These are phyloP conservation scores for Patellifolia procumbens DNA, from an alignment of 179 eudicot genomes.

Conservation along the genomic window DNA sequence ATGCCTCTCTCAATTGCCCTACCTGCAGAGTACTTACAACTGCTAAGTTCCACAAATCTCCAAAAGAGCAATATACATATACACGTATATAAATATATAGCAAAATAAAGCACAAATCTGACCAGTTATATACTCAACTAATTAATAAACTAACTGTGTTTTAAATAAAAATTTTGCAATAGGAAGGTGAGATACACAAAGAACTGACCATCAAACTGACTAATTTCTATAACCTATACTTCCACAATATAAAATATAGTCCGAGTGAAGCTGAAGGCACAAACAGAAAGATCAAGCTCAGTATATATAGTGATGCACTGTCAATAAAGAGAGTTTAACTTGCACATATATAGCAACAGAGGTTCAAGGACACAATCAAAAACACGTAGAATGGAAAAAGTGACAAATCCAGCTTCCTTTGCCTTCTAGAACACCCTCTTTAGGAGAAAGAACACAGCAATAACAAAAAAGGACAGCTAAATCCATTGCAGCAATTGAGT, in stretches of 20 bases:
- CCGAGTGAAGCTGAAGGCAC: background rate
- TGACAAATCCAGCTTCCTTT: too few relatives aligned
- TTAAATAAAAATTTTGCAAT: background rate
- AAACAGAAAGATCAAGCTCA: background rate
- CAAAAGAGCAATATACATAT: background rate
- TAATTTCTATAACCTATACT: background rate
- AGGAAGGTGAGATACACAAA: background rate
- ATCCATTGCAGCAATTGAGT: background rate
- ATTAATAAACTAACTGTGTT: background rate
- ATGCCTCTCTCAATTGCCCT: constrained; percentile 79
- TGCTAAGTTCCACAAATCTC: background rate
- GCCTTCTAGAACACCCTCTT: too few relatives aligned
- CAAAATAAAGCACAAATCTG: background rate
- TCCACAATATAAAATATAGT: background rate
- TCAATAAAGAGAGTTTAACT: background rate
- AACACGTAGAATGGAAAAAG: background rate
- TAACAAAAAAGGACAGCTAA: background rate
- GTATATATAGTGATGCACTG: too few relatives aligned
- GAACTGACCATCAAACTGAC: background rate
- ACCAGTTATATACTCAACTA: background rate
- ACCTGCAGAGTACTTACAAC: constrained; percentile 47
- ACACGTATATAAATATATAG: background rate
- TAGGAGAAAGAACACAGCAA: too few relatives aligned
- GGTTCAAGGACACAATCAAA: background rate
- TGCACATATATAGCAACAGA: background rate